A percentile compares a stretch with the other conserved stretches of the same genome.
Conservation (phyloP, 352 stramenopile genomes). For the Pythium phragmitis region DNA sequence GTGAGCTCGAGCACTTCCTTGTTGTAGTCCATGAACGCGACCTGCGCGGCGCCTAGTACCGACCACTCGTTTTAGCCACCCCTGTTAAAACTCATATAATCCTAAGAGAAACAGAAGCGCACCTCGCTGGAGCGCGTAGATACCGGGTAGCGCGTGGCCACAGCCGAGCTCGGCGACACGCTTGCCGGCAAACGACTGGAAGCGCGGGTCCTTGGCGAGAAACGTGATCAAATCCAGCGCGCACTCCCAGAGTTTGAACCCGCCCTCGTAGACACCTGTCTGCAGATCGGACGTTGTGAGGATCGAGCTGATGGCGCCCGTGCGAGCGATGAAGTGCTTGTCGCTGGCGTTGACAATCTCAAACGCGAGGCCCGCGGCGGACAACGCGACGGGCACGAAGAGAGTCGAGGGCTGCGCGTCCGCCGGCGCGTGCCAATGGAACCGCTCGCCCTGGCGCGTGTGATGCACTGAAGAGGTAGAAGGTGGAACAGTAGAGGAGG, state of each 20-base stretch:
- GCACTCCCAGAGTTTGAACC: constrained; percentile 88
- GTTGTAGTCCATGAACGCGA: constrained; percentile 88
- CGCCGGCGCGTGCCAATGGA: constrained; percentile 30
- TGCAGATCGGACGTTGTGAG: constrained; percentile 75
- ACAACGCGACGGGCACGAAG: constrained; percentile 41
- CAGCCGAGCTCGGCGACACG: constrained; percentile 77
- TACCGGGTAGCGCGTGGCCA: constrained; percentile 74
- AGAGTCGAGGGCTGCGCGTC: constrained; percentile 1
- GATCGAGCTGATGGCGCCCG: constrained; percentile 61
- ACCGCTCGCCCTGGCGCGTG: constrained; percentile 54
- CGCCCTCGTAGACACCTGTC: constrained; percentile 81
- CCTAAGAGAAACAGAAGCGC: background rate
- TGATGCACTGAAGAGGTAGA: constrained; percentile 12
- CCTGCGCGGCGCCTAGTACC: constrained; percentile 50
- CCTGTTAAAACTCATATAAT: no score
- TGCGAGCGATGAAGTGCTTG: constrained; percentile 45
- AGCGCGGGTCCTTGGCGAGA: constrained; percentile 25
- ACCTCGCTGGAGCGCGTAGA: constrained; percentile 72
- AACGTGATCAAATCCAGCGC: constrained; percentile 65
- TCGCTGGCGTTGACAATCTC: constrained; percentile 67
- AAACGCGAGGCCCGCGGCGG: constrained; percentile 36
- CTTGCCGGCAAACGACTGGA: constrained; percentile 29
- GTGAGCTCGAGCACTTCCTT: constrained; percentile 86
- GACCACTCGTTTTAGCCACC: background rate
- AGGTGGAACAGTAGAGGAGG: background rate